These are phyloP conservation scores for Nothopassalora personata DNA, from an alignment of 2,329 filamentous ascomycete species.

Conservation along the genomic window DNA sequence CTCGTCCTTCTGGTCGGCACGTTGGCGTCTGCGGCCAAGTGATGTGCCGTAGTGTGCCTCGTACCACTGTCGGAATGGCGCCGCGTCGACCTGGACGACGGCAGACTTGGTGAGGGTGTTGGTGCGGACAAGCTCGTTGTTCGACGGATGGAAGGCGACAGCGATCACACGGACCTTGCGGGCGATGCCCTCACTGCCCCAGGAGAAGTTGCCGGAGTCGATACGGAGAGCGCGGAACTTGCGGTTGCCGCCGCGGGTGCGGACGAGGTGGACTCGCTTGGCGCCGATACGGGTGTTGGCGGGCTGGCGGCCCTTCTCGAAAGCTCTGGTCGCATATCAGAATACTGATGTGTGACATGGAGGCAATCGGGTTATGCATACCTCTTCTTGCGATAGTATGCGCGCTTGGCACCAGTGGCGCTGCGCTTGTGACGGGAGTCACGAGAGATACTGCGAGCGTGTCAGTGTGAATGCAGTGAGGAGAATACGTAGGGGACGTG, in stretches of 20 bases:
- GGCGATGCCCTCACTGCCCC: constrained; percentile 95
- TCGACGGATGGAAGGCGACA: constrained; percentile 98
- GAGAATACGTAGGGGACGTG: constrained; percentile 10
- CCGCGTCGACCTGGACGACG: constrained; percentile 97
- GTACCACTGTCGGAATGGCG: constrained; percentile 99
- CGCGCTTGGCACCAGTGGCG: constrained; percentile 88
- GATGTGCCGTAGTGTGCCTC: constrained; percentile 97
- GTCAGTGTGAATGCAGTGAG: constrained; percentile 33
- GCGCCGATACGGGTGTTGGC: constrained; percentile 98
- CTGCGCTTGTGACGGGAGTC: constrained; percentile 99
- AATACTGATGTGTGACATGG: constrained; percentile 61
- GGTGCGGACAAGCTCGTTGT: constrained; percentile 99
- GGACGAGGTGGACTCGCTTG: constrained; percentile 95
- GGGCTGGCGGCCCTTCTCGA: constrained; percentile 99
- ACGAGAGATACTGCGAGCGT: constrained; percentile 77
- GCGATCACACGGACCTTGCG: constrained; percentile 99
- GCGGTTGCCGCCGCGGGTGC: constrained; percentile 96
- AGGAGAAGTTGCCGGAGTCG: constrained; percentile 98
- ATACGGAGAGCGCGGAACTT: constrained; percentile 99
- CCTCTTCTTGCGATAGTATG: constrained; percentile 56
- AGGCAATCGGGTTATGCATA: constrained; percentile 52
- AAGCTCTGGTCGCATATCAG: constrained; percentile 78
- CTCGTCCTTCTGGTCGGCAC: constrained; percentile 56
- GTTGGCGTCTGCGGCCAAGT: constrained; percentile 85
- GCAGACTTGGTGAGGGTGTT: constrained; percentile 99